Conservation (phyloP, 331 rosid genomes). For the Quercus phellos region DNA sequence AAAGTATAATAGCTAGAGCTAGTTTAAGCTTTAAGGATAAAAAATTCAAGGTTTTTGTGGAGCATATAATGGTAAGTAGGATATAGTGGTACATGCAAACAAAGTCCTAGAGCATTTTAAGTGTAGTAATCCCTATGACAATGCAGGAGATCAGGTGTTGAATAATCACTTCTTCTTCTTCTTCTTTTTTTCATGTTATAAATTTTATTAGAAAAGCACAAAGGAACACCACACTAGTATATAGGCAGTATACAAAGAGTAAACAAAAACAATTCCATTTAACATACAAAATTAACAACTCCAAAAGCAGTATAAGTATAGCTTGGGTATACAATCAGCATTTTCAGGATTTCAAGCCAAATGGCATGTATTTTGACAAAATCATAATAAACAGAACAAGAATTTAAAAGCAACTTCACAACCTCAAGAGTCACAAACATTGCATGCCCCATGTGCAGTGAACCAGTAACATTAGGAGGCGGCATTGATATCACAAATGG, state of each 20-base stretch:
- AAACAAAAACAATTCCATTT: no score
- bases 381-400: neutral
- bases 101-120: neutral
- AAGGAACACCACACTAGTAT: no score
- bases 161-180: neutral
- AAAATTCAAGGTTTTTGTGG: neutral
- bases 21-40: neutral
- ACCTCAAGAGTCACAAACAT: constrained; percentile 99
- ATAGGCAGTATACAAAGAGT: no score
- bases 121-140: neutral
- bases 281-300: neutral
- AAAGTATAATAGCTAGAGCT: neutral
- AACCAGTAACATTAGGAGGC: constrained; percentile 97
- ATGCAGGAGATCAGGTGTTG: neutral
- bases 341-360: neutral
- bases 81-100: neutral
- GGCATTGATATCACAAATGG: constrained; percentile 95
- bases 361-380: neutral
- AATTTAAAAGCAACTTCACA: constrained; percentile 15
- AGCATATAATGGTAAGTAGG: neutral
- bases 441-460: constrained; percentile 98
- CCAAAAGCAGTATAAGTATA: neutral
- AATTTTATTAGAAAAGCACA: no score
- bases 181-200: neutral
- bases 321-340: neutral